Evolutionary conservation across 192 early-diverging fungal genomes (phyloP).

Genomic region (Coemansia sp.): DNA sequence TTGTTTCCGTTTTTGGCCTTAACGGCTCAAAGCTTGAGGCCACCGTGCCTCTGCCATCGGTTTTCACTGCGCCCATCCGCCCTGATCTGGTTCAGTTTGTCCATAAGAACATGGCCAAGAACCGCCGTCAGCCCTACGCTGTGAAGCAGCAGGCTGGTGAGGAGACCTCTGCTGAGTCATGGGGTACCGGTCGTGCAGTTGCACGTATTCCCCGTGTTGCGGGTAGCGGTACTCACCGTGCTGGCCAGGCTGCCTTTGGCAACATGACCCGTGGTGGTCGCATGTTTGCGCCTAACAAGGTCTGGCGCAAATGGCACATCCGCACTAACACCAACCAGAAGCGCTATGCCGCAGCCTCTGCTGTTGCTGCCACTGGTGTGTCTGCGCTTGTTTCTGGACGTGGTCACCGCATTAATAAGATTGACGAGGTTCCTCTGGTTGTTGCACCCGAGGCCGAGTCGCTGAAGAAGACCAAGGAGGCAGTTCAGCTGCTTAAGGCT

Average conservation of each 20-base stretch:
- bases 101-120: slow-evolving; percentile 98
- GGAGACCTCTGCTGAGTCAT: slow-evolving; percentile 97
- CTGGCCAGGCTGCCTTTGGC: slow-evolving; percentile 98
- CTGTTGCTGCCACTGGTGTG: slow-evolving; percentile 91
- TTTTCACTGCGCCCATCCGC: slow-evolving; percentile 96
- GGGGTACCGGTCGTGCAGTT: slow-evolving; percentile 98
- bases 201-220: slow-evolving; percentile 98
- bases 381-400: slow-evolving; percentile 90
- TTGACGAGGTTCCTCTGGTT: slow-evolving; percentile 94
- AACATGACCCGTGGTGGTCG: slow-evolving; percentile 99
- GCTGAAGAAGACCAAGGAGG: slow-evolving; percentile 89
- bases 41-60: slow-evolving; percentile 81
- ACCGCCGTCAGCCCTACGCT: slow-evolving; percentile 96
- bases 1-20: slow-evolving; percentile 86
- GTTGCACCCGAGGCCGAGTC: slow-evolving; percentile 76
- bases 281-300: slow-evolving; percentile 99
- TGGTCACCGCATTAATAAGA: slow-evolving; percentile 91
- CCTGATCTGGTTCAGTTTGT: slow-evolving; percentile 93
- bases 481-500: slow-evolving; percentile 84
- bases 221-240: slow-evolving; percentile 93
- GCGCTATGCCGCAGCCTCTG: slow-evolving; percentile 95
- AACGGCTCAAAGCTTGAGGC: slow-evolving; percentile 69
- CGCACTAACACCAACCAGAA: slow-evolving; percentile 99
- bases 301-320: slow-evolving; percentile 99
- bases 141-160: slow-evolving; percentile 95